Evolutionary conservation across 441 rosid species (phyloP).

Genomic region (Populus hybrid): DNA sequence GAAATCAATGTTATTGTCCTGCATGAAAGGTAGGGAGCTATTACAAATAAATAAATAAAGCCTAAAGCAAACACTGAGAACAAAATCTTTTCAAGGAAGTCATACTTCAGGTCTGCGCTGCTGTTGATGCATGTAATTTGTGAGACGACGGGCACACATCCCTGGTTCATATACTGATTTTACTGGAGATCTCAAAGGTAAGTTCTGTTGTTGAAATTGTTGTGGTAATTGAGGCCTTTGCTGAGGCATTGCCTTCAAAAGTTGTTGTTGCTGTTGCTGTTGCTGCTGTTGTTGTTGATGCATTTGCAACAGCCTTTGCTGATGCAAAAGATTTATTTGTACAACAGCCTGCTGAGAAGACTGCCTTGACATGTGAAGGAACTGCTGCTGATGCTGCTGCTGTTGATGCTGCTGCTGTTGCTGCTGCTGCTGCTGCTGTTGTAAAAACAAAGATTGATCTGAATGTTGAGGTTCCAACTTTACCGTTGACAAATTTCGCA

Average conservation of each 20-base stretch:
- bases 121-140: constrained; percentile 90
- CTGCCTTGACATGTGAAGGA: constrained; percentile 78
- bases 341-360: constrained; percentile 69
- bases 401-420: constrained; percentile 64
- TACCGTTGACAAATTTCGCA: constrained; percentile 64
- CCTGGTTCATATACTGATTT: constrained; percentile 89
- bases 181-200: constrained; percentile 65
- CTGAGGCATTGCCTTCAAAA: constrained; percentile 75
- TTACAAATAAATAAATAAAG: constrained; percentile 4
- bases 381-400: constrained; percentile 61
- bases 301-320: constrained; percentile 69
- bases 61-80: not conserved
- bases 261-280: constrained; percentile 83
- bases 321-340: constrained; percentile 62
- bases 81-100: constrained; percentile 17
- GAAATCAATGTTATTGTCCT: constrained; percentile 85
- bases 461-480: constrained; percentile 84
- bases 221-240: constrained; percentile 79
- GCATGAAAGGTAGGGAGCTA: constrained; percentile 17
- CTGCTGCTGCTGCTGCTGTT: constrained; percentile 65
- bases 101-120: constrained; percentile 96
- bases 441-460: constrained; percentile 66
- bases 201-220: constrained; percentile 79
- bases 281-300: constrained; percentile 84
- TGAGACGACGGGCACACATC: constrained; percentile 87